Evolutionary conservation across 2,329 filamentous ascomycete genomes (phyloP), one percentile per base, ranked within the genome.

Genomic region (Aspergillus neotritici): DNA sequence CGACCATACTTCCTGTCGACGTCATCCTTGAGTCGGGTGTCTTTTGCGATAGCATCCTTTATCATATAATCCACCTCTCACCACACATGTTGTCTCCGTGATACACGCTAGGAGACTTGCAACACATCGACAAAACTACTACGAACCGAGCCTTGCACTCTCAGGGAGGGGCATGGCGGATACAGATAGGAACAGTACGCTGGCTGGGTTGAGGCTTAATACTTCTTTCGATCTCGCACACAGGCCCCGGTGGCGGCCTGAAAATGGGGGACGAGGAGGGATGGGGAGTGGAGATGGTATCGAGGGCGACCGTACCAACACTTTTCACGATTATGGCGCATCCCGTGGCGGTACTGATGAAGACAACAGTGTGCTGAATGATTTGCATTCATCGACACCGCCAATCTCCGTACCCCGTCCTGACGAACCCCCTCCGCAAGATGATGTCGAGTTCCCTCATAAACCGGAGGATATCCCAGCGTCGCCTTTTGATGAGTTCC

Each of bases 331-430:
- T 52, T 57, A 55, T 55, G 48, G 47, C 52, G 57, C 57, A 55
- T 58, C 48, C 39, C 51, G 56, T 57, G 56, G 56, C 55, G 61
- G 58, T 60, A 61, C 63, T 61, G 62, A 68, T 63, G 56, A 65
- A 59, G 63, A 65, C 52, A 58, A 51, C 55, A 63, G 61, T 61
- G 56, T 62, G 40, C 55, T 67, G 51, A 65, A 51, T 50, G 62
- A 64, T 49, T 54, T 67, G 40, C 65, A 68, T 58, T 67, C 65
- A 48, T 62, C 58, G 35, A 71, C 69, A 31, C 66, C 67, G 47
- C 69, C 69, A 28, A 70, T 73, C 40, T 63, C 65, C 38, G 70
- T 73, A n/a, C 70, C 70, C 35, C 64, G 66, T 42, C 49, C 58
- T 38, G 63, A 64, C 50, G 64, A 68, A 14, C 56, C 56, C 31